Percentiles rank a stretch among this genome's conserved stretches.
Evolutionary conservation across 495 filamentous ascomycete species (phyloP).

Genomic region (Staphylotrichum tortipilum): DNA sequence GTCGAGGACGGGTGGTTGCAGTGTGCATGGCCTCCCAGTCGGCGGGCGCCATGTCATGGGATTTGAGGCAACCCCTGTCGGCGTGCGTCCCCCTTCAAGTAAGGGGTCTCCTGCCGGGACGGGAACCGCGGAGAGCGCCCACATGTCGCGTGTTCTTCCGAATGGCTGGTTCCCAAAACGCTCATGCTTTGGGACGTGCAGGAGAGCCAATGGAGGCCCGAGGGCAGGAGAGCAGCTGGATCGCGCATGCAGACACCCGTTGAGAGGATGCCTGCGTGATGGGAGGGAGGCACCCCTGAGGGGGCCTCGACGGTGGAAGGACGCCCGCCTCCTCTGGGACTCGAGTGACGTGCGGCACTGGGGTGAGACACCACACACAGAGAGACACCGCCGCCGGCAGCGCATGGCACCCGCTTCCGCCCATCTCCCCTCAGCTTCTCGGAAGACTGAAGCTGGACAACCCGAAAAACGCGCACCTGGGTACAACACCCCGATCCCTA

Average conservation of each 20-base stretch:
- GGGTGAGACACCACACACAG: background rate
- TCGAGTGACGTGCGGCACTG: background rate
- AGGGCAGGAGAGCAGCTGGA: background rate
- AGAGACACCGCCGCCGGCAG: too few species aligned
- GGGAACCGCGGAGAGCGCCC: background rate
- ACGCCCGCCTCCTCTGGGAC: too few species aligned
- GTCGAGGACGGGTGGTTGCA: constrained; percentile 1
- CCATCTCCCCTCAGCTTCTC: background rate
- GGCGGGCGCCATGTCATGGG: background rate
- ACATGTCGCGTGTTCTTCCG: background rate
- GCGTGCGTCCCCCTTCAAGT: background rate
- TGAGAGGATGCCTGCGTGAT: too few species aligned
- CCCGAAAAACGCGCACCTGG: background rate
- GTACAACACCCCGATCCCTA: background rate
- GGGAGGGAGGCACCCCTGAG: background rate
- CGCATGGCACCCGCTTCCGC: background rate
- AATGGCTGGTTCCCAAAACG: background rate
- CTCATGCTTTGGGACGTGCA: background rate
- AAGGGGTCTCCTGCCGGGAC: background rate
- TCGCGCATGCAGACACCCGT: background rate
- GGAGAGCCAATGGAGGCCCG: background rate
- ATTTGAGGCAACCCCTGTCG: background rate
- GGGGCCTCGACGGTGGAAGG: too few species aligned
- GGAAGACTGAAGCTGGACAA: background rate
- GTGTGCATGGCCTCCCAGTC: background rate